Conservation (phyloP, 352 stramenopile genomes). For the Thalassiosira gravida region DNA sequence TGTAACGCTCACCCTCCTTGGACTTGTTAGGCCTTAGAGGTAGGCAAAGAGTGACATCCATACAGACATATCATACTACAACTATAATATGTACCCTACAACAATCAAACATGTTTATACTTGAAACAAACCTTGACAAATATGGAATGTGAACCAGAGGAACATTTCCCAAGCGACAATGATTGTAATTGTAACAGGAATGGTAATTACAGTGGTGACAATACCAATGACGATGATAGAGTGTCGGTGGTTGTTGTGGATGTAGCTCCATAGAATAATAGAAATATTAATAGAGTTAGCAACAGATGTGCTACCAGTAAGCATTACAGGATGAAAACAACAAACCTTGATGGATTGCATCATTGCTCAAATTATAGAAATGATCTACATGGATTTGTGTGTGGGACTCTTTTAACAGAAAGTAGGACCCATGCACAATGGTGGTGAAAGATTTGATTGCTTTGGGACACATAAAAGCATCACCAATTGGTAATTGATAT, state of each 20-base stretch:
- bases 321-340: slow-evolving; percentile 1
- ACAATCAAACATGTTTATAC: no score
- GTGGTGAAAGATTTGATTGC: background rate
- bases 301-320: background rate
- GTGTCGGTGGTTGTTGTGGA: background rate
- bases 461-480: slow-evolving; percentile 4
- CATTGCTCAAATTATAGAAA: background rate
- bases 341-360: background rate
- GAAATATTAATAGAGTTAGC: background rate
- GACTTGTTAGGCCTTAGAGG: no score
- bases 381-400: background rate
- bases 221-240: background rate
- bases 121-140: background rate
- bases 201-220: background rate
- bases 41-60: no score
- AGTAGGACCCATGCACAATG: background rate
- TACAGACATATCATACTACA: no score
- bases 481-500: background rate
- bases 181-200: background rate
- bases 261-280: background rate
- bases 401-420: background rate
- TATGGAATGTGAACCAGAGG: background rate
- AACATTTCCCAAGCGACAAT: background rate
- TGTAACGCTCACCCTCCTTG: no score
- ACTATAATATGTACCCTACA: no score